Percentiles rank a stretch among this genome's conserved stretches.
Evolutionary conservation across 2,329 filamentous ascomycete genomes (phyloP).

Genomic region (Coniochaeta ligniaria): DNA sequence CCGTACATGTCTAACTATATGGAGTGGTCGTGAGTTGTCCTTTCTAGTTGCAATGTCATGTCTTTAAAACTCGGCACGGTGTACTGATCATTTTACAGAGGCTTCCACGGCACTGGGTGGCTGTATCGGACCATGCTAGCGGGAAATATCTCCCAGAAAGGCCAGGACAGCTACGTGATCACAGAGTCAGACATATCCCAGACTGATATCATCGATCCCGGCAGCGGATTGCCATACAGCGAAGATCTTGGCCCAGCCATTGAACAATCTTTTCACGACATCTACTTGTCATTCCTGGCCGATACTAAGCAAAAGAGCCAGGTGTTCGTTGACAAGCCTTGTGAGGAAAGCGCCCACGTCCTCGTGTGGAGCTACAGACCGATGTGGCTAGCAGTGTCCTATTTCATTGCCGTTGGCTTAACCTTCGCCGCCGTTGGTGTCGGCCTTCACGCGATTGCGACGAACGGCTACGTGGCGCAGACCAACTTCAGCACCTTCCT

Average conservation of each 20-base stretch:
- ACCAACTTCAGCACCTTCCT: constrained; percentile 7
- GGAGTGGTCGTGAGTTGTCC: constrained; percentile 7
- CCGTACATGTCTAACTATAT: constrained; percentile 6
- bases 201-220: constrained; percentile 4
- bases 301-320: constrained; percentile 6
- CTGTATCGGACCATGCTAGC: constrained; percentile 6
- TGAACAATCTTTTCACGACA: constrained; percentile 3
- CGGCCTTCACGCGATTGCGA: constrained; percentile 6
- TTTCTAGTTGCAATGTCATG: background rate
- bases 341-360: constrained; percentile 1
- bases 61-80: background rate
- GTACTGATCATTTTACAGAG: background rate
- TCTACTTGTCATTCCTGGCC: constrained; percentile 9
- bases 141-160: constrained; percentile 7
- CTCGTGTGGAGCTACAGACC: constrained; percentile 11
- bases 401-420: constrained; percentile 7
- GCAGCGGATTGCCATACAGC: constrained; percentile 1
- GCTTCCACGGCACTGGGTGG: constrained; percentile 8
- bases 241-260: constrained; percentile 5
- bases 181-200: constrained; percentile 6
- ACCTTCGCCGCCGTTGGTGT: constrained; percentile 5
- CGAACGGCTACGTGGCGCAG: constrained; percentile 7
- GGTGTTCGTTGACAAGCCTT: background rate
- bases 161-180: constrained; percentile 1
- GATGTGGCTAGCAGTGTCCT: constrained; percentile 8